phyloP scores from a whole-genome alignment of 176 grass and related monocot genomes.

The Avena sativa region DNA sequence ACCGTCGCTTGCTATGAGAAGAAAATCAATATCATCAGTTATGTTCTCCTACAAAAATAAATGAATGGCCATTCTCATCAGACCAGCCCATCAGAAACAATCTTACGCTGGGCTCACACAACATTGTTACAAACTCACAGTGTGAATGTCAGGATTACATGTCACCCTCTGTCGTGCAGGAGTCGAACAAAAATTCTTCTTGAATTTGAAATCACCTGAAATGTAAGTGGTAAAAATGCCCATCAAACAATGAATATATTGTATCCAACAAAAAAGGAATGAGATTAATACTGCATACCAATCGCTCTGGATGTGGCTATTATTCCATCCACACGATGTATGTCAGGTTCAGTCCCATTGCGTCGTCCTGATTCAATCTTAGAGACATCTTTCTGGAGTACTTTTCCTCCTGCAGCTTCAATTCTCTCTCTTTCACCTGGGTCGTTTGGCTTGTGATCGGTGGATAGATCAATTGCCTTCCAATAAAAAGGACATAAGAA shows the following conservation, averaged over 20 bases:
- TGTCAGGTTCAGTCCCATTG: too few species aligned
- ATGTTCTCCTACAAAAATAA: slow-evolving; percentile 40
- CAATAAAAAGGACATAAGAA: slow-evolving; percentile 18
- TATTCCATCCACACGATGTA: background rate
- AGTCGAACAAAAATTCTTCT: background rate
- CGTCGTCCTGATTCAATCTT: too few species aligned
- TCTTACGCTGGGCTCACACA: background rate
- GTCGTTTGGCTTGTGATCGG: slow-evolving; percentile 29
- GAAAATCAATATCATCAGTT: slow-evolving; percentile 39
- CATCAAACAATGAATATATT: background rate
- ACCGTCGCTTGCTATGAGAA: slow-evolving; percentile 50
- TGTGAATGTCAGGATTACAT: slow-evolving; percentile 22
- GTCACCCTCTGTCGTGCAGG: slow-evolving; percentile 20
- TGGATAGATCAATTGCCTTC: slow-evolving; percentile 37
- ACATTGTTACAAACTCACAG: slow-evolving; percentile 40
- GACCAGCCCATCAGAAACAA: background rate
- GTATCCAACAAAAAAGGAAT: slow-evolving; percentile 25
- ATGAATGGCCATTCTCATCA: slow-evolving; percentile 6
- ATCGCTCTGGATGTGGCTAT: slow-evolving; percentile 3
- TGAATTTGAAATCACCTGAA: slow-evolving; percentile 38
- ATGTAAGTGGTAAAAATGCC: background rate
- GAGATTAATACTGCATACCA: slow-evolving; percentile 8
- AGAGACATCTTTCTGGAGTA: background rate
- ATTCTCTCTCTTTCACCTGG: slow-evolving; percentile 9
- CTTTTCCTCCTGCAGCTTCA: slow-evolving; percentile 31